phyloP scores from a whole-genome alignment of 1,284 basidiomycete species.

The Hypsizygus ulmarius region DNA sequence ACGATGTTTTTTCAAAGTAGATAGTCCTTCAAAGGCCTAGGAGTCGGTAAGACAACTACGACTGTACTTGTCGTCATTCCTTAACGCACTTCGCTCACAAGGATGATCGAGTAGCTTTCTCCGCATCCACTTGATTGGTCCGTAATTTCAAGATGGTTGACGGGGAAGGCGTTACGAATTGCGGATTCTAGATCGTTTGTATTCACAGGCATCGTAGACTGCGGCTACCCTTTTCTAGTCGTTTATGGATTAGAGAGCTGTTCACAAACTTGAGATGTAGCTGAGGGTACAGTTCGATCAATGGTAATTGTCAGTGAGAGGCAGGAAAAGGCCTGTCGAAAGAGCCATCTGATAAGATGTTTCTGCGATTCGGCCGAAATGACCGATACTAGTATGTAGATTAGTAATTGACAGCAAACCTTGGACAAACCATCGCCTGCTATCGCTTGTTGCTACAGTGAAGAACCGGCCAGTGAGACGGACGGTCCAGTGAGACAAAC shows the following conservation, averaged over 20 bases:
- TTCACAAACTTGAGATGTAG: too few species aligned
- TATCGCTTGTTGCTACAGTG: too few species aligned
- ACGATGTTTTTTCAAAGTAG: slow-evolving; percentile 68
- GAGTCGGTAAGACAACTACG: neutral
- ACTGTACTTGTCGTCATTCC: neutral
- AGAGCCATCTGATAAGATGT: slow-evolving; percentile 7
- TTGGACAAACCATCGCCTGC: too few species aligned
- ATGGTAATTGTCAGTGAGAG: too few species aligned
- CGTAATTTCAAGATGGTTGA: slow-evolving; percentile 65
- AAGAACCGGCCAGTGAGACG: too few species aligned
- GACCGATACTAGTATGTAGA: too few species aligned
- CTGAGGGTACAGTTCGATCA: too few species aligned
- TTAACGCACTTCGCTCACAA: slow-evolving; percentile 67
- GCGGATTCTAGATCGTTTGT: slow-evolving; percentile 53
- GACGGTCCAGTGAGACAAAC: too few species aligned
- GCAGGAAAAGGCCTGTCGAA: too few species aligned
- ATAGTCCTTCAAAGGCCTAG: slow-evolving; percentile 72
- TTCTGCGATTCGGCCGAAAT: neutral
- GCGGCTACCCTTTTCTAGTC: neutral
- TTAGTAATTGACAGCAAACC: too few species aligned
- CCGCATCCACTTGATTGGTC: slow-evolving; percentile 79
- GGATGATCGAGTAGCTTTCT: slow-evolving; percentile 67
- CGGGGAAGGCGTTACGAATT: slow-evolving; percentile 56
- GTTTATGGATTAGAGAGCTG: too few species aligned
- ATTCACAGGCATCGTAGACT: slow-evolving; percentile 55